A percentile compares a stretch with the other conserved stretches of the same genome.
Conservation (phyloP, 2,329 filamentous ascomycete species). For the Scedosporium boydii region DNA sequence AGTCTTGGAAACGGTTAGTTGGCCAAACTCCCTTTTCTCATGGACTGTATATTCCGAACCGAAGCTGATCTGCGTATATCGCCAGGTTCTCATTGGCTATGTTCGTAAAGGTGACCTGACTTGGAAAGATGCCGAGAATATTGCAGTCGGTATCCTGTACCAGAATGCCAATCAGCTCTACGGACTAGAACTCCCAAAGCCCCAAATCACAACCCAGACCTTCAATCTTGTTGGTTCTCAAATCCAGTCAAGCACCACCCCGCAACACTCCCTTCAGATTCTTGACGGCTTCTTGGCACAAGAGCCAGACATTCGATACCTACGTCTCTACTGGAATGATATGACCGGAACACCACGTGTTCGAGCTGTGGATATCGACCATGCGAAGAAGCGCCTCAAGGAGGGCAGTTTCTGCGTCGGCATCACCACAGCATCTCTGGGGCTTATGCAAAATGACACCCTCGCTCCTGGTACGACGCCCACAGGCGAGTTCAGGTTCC, state of each 20-base stretch:
- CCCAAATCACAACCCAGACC: conserved; percentile 14
- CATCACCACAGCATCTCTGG: conserved; percentile 54
- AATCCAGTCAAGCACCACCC: background rate
- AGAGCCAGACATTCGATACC: background rate
- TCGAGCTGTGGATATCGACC: conserved; percentile 56
- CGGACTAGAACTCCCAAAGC: conserved; percentile 37
- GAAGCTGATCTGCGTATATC: conserved; percentile 4
- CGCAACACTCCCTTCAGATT: conserved; percentile 8
- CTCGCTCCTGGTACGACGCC: conserved; percentile 43
- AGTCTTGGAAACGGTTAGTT: conserved; percentile 51
- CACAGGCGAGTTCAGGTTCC: conserved; percentile 56
- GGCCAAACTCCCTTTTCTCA: conserved; percentile 12
- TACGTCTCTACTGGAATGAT: conserved; percentile 71
- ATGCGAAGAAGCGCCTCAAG: conserved; percentile 37
- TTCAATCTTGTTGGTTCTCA: background rate
- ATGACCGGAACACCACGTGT: conserved; percentile 61
- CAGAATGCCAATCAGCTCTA: conserved; percentile 71
- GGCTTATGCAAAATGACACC: conserved; percentile 58
- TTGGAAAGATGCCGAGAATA: conserved; percentile 49
- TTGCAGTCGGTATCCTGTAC: conserved; percentile 63
- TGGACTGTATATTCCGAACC: background rate
- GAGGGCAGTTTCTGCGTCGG: conserved; percentile 40
- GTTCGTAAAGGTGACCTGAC: conserved; percentile 54
- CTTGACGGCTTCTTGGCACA: conserved; percentile 17
- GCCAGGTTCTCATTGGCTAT: conserved; percentile 55